Evolutionary conservation across 441 rosid species (phyloP), one percentile per base, ranked within the genome.

Genomic region (Biscutella laevigata): DNA sequence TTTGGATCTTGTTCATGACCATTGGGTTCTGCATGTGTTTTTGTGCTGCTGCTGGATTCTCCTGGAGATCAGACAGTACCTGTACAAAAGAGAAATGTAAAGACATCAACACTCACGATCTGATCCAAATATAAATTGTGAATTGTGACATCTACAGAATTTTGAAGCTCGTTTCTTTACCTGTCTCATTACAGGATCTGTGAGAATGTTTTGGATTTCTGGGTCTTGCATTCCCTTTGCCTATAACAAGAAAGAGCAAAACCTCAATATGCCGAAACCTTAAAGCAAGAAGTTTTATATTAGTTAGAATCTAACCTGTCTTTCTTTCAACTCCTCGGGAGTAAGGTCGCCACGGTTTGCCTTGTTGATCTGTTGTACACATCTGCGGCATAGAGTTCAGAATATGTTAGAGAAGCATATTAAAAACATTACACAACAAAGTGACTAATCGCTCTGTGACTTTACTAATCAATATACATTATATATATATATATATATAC

Each of bases 131-230:
- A n/a, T n/a, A n/a, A n/a, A n/a, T n/a, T n/a, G n/a, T n/a, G n/a
- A 35, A 57, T 6, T 17, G 11, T 14, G 48, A 2, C 22, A 53
- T 56, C 6, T 24, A 39, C 10, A 26, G 17, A 40, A 39, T 51
- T 38, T 27, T 34, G 5, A 30, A 20, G 26, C 16, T 29, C 12
- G 42, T 40, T 50, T 43, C n/a, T 40, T 46, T 51, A 83, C 87
- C 83, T 80, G 91, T 88, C 99, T 82, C 99, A 92, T 88, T 11
- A 92, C 89, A 16, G 99, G 99, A 67, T 92, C 99, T 4, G 95
- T 81, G 13, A 88, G 94, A 45, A 86, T 88, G 81, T 88, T 88
- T 57, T 92, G 95, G 58, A 88, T 69, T 62, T 92, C 96, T 0
- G 98, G 96, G 57, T 92, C 96, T 68, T 92, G 95, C 96, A 92